Base-by-base conservation (phyloP, 1,284 basidiomycete species). In the Puccinia polysora region DNA sequence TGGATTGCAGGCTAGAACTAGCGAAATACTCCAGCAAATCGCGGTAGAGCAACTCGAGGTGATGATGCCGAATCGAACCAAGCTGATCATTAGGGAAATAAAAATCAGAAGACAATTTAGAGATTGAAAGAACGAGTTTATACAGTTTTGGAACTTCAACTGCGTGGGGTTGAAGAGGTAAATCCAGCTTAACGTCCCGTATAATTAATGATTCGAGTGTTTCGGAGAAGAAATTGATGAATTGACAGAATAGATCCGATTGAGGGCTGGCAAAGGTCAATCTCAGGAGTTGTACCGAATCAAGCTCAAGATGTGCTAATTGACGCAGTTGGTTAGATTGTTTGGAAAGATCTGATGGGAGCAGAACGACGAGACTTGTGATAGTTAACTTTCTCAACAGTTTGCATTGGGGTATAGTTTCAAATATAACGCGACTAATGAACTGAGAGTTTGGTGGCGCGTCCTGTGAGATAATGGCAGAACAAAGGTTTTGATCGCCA, bases 191-290 rank as follows among this genome's bases (percentile, higher is more conserved):
- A 20, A 56, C 38, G 23, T 56, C 32, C 23, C 23, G 2, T 30
- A 56, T 34, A 36, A 8, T 34, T 36, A 56, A 4, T 34, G 53
- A 56, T 36, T 56, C 25, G 15, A 56, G 30, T n/a, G 6, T 56
- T 56, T 34, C 18, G 32, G 53, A 56, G 23, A 56, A 56, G 30
- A 56, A 56, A 36, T 56, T 34, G 53, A 56, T 56, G 53, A 56
- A 56, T 34, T 56, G 18, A 34, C 32, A n/a, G 4, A 56, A 34
- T 4, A 12, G 25, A 36, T 56, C 53, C 4, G 32, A 4, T 20
- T 20, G 53, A 7, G 23, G 7, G 4, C 23, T 8, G 30, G 53
- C 4, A 5, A 34, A 36, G 14, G 53, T 30, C n/a, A n/a, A 34
- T 8, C 20, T 30, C 5, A 36, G 1, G 25, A 56, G 34, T 34